These are phyloP conservation scores for Iris macrosiphon DNA, from an alignment of 106 monocot genomes.

Conservation along the genomic window DNA sequence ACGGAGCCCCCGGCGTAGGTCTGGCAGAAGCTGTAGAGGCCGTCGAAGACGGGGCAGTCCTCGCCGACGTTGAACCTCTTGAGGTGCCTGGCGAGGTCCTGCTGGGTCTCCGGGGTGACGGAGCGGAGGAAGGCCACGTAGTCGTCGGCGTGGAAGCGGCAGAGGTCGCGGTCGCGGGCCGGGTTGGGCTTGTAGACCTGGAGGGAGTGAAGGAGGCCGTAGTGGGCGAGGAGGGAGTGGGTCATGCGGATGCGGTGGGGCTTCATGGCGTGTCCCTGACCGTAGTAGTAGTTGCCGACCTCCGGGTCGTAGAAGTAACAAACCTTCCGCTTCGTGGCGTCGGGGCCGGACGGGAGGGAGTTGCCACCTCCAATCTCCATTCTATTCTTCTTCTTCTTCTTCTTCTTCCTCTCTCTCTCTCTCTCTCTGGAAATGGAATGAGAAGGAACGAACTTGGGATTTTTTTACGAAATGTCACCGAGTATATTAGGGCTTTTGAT, in stretches of 20 bases:
- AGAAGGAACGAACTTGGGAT: no score
- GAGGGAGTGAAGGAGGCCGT: constrained; percentile 38
- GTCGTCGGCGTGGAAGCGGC: constrained; percentile 69
- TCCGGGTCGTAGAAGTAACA: constrained; percentile 83
- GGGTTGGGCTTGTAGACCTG: constrained; percentile 49
- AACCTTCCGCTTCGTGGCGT: constrained; percentile 48
- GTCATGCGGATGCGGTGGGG: constrained; percentile 76
- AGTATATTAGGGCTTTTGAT: no score
- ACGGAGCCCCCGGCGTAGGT: constrained; percentile 67
- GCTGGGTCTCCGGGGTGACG: constrained; percentile 62
- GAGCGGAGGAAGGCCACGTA: constrained; percentile 50
- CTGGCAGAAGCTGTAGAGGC: constrained; percentile 60
- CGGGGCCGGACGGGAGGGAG: constrained; percentile 43
- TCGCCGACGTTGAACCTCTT: constrained; percentile 70
- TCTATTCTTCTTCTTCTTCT: no score
- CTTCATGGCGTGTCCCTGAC: constrained; percentile 69
- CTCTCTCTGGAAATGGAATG: no score
- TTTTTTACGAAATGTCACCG: no score
- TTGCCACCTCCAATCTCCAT: no score
- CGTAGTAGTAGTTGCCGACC: constrained; percentile 83
- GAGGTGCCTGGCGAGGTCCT: constrained; percentile 46
- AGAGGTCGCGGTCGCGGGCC: constrained; percentile 53
- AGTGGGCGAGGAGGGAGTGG: constrained; percentile 55
- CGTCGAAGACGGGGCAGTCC: constrained; percentile 76
- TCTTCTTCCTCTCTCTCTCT: no score